A percentile compares a stretch with the other conserved stretches of the same genome.
Evolutionary conservation across 495 filamentous ascomycete species (phyloP).

Genomic region (Penicillium bialowiezense): DNA sequence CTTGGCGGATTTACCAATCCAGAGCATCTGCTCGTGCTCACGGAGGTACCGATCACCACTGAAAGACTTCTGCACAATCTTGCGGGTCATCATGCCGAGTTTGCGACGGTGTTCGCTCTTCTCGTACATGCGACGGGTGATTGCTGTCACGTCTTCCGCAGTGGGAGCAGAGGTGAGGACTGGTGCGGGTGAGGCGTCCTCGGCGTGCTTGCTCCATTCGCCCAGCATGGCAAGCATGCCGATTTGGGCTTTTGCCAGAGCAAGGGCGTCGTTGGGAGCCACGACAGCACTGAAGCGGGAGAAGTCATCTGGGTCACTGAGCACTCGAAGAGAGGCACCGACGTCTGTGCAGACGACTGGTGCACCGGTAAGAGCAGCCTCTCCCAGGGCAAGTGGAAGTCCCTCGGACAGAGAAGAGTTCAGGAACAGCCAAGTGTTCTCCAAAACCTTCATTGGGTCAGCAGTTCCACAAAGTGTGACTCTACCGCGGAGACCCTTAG

Average conservation of each 20-base stretch:
- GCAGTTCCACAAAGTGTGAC: slow-evolving; percentile 56
- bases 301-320: slow-evolving; percentile 59
- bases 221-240: slow-evolving; percentile 58
- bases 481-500: slow-evolving; percentile 52
- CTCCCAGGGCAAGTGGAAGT: slow-evolving; percentile 62
- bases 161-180: slow-evolving; percentile 49
- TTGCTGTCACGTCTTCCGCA: slow-evolving; percentile 47
- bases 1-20: slow-evolving; percentile 54
- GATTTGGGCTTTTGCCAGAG: slow-evolving; percentile 61
- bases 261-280: slow-evolving; percentile 58
- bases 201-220: slow-evolving; percentile 55
- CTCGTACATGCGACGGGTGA: slow-evolving; percentile 60
- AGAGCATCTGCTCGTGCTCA: slow-evolving; percentile 70
- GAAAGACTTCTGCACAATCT: slow-evolving; percentile 61
- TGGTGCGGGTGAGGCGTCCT: slow-evolving; percentile 43
- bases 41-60: slow-evolving; percentile 60
- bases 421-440: slow-evolving; percentile 64
- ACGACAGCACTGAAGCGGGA: slow-evolving; percentile 60
- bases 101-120: slow-evolving; percentile 56
- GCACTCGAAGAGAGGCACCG: slow-evolving; percentile 58
- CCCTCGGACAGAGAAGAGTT: slow-evolving; percentile 68
- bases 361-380: slow-evolving; percentile 61
- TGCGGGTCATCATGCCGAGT: slow-evolving; percentile 58
- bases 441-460: slow-evolving; percentile 55
- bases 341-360: slow-evolving; percentile 66